Evolutionary conservation across 257 asterid genomes (phyloP).

Genomic region (Lantana camara): DNA sequence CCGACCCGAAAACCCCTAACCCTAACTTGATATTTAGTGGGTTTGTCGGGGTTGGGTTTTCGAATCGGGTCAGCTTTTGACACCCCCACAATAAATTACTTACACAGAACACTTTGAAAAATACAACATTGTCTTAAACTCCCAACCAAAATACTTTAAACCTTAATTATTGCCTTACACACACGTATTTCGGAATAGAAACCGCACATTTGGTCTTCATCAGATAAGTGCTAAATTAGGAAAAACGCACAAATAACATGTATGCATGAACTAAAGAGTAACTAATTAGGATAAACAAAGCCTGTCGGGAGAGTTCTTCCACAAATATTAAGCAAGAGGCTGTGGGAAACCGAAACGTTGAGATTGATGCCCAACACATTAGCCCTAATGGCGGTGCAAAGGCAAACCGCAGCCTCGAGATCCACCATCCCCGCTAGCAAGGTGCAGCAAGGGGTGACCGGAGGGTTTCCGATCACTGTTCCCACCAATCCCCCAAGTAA

Average conservation of each 20-base stretch:
- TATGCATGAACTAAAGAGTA: constrained; percentile 2
- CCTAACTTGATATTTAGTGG: too few species aligned
- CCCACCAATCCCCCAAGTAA: constrained; percentile 30
- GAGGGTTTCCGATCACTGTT: constrained; percentile 29
- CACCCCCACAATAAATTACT: too few species aligned
- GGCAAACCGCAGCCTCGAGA: constrained; percentile 35
- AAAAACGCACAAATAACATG: not conserved
- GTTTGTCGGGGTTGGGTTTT: too few species aligned
- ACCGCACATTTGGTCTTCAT: not conserved
- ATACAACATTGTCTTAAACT: too few species aligned
- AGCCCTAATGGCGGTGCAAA: constrained; percentile 40
- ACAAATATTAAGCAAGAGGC: constrained; percentile 30
- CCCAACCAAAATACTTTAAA: too few species aligned
- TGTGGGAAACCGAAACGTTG: constrained; percentile 28
- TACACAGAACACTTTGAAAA: too few species aligned
- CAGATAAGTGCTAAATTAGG: not conserved
- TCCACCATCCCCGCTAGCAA: constrained; percentile 33
- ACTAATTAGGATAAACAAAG: constrained; percentile 33
- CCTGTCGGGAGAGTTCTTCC: constrained; percentile 21
- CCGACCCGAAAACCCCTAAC: too few species aligned
- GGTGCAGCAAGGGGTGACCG: constrained; percentile 33
- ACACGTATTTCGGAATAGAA: too few species aligned
- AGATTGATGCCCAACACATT: constrained; percentile 33
- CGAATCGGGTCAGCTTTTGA: too few species aligned
- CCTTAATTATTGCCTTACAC: too few species aligned